Conservation (phyloP, 2,329 filamentous ascomycete species). For the Boeremia exigua region DNA sequence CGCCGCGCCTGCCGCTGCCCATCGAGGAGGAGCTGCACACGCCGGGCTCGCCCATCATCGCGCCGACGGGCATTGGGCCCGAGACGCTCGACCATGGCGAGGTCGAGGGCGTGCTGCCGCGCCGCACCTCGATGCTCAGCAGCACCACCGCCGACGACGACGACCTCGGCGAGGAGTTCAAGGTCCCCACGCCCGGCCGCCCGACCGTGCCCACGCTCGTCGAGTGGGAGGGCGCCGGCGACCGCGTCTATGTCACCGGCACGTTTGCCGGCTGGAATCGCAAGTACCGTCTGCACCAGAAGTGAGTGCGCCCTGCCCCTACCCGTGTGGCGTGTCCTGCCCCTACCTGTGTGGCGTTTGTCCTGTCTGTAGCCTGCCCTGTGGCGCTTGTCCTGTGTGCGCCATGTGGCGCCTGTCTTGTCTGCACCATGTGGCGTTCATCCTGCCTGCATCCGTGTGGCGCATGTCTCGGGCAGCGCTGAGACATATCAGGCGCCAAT, state of each 20-base stretch:
- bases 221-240: constrained; percentile 82
- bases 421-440: too few relatives aligned
- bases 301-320: constrained; percentile 63
- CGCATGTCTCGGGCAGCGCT: constrained; percentile 20
- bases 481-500: constrained; percentile 25
- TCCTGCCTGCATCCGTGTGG: constrained; percentile 11
- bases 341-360: too few relatives aligned
- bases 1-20: constrained; percentile 86
- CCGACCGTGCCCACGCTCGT: constrained; percentile 83
- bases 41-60: constrained; percentile 87
- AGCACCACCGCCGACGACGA: constrained; percentile 72
- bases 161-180: constrained; percentile 68
- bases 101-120: constrained; percentile 60
- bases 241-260: constrained; percentile 94
- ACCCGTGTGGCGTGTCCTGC: background rate
- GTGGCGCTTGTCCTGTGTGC: too few relatives aligned
- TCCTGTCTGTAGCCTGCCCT: too few relatives aligned
- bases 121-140: constrained; percentile 62
- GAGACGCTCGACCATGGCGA: constrained; percentile 54
- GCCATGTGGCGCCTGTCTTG: too few relatives aligned
- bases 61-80: constrained; percentile 65
- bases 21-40: constrained; percentile 91
- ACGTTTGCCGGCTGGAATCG: constrained; percentile 98
- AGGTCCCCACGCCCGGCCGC: constrained; percentile 62
- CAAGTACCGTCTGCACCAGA: constrained; percentile 84